Base-by-base conservation (phyloP, 495 filamentous ascomycete genomes). In the Staphylotrichum longicolle region DNA sequence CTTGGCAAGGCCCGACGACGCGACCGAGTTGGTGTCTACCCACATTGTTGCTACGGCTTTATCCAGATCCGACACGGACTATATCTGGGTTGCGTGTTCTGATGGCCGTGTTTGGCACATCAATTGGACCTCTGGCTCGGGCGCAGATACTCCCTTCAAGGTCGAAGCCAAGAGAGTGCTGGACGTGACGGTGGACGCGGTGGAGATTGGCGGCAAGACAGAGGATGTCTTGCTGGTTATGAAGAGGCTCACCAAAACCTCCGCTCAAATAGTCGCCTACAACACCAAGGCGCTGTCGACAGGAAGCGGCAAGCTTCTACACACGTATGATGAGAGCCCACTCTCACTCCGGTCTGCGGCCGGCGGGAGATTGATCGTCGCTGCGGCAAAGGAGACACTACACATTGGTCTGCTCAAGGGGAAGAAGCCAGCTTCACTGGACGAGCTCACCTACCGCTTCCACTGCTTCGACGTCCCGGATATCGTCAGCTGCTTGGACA, bases 111-210 rank as follows among this genome's bases (percentile, higher is more conserved):
- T 96, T 20, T 88, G 83, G 73, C 72, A 83, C 40, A 90, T 92
- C 82, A 80, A 96, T 67, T 96, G 91, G 91, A 80, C 79, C 8
- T 79, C 81, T 39, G 86, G 86, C 34, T 74, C 74, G 30, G 81
- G 71, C 41, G 76, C 71, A 40, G 70, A 71, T 47, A 72, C 44
- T 54, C 71, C 68, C 52, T 78, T 72, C 46, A 67, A 62, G 59
- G 68, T 64, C 35, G 75, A 75, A 27, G 69, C 71, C 20, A 71
- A 73, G 44, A 77, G 71, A 20, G 67, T 78, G 34, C 63, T 78
- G 15, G 72, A 77, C 53, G 75, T 83, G 75, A 69, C 70, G 3
- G 71, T 82, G 14, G 76, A 78, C 30, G 66, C 66, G 20, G 68
- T 79, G 49, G 65, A 77, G 30, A 60, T 80, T 60, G 68, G 60